Percentiles rank a stretch among this genome's conserved stretches.
Conservation (phyloP, 2,329 filamentous ascomycete genomes). For the Chaetomium strumarium region DNA sequence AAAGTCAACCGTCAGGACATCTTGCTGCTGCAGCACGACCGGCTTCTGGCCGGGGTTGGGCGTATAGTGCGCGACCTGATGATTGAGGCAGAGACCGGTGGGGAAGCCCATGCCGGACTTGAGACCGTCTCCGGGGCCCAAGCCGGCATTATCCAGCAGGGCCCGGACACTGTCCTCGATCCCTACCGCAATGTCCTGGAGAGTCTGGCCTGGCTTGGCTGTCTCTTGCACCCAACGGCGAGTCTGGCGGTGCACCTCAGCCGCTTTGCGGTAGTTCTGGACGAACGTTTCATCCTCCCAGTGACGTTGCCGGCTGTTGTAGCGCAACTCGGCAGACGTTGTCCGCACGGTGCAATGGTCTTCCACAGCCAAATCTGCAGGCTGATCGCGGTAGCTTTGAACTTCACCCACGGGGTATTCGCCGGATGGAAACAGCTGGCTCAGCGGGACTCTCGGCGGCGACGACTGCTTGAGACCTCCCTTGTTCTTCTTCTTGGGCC, state of each 20-base stretch:
- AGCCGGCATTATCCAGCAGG: conserved; percentile 66
- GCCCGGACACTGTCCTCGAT: conserved; percentile 75
- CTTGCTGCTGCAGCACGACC: conserved; percentile 60
- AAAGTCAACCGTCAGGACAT: conserved; percentile 80
- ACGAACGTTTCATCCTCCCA: conserved; percentile 52
- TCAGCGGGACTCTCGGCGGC: conserved; percentile 8
- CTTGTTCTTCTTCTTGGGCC: conserved; percentile 16
- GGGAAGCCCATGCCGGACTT: conserved; percentile 78
- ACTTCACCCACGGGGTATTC: conserved; percentile 9
- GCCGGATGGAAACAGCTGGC: conserved; percentile 9
- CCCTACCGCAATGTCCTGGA: conserved; percentile 74
- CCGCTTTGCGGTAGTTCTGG: conserved; percentile 69
- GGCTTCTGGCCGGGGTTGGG: conserved; percentile 75
- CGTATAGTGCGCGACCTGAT: conserved; percentile 77
- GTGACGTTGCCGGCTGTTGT: not conserved
- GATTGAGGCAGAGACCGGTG: conserved; percentile 73
- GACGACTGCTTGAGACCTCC: conserved; percentile 5
- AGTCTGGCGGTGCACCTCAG: conserved; percentile 75
- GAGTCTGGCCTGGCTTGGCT: conserved; percentile 69
- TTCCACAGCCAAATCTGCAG: too few relatives aligned
- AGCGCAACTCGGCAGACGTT: conserved; percentile 8
- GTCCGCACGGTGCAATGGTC: conserved; percentile 7
- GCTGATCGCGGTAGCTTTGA: not conserved
- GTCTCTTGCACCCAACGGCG: conserved; percentile 73
- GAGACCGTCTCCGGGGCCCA: conserved; percentile 69